Base-by-base conservation (phyloP, 108 stramenopile genomes). In the Nitzschia sp. region DNA sequence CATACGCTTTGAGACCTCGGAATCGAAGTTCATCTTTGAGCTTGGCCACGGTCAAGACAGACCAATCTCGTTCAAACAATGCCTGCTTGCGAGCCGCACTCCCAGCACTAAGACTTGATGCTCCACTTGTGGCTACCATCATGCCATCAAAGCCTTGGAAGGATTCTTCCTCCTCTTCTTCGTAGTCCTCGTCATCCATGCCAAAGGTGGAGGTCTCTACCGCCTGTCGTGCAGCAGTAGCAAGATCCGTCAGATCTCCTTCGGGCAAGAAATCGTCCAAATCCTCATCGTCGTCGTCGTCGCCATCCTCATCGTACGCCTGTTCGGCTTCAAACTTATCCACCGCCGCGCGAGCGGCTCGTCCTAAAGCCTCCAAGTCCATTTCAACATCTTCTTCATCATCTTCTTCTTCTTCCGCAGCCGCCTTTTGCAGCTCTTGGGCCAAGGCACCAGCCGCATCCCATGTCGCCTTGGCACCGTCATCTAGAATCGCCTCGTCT, bases 371-470 rank as follows among this genome's bases (percentile, higher is more conserved):
- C 25, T 70, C 75, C 41, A 66, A 11, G 9, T 58, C 63, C 15
- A 21, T 45, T 13, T 61, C 45, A n/a, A n/a, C n/a, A n/a, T 68
- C 68, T 4, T 34, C 55, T 16, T 61, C 58, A 25, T 58, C 31
- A 57, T 58, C 48, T 13, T 53, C 50, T 0, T 41, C 55, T 19
- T 57, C 63, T 32, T 75, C 66, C n/a, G 58, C 64, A 28, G 44
- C 53, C 0, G 45, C 34, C 21, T 35, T 55, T 3, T 45, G 11
- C 6, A 81, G 63, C 25, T 68, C 57, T 38, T 58, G 33, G 0
- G 80, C 80, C 22, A 81, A 27, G 16, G 57, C 32, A 17, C 61
- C 63, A 3, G 80, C 80, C 22, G 71, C 66, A 34, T 81, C 63
- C 80, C 80, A 81, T 46, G 58, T 68, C 16, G 66, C 75, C 45